These are phyloP conservation scores for Metarhizium sp. DNA, from an alignment of 2,329 filamentous ascomycete species.

Conservation along the genomic window DNA sequence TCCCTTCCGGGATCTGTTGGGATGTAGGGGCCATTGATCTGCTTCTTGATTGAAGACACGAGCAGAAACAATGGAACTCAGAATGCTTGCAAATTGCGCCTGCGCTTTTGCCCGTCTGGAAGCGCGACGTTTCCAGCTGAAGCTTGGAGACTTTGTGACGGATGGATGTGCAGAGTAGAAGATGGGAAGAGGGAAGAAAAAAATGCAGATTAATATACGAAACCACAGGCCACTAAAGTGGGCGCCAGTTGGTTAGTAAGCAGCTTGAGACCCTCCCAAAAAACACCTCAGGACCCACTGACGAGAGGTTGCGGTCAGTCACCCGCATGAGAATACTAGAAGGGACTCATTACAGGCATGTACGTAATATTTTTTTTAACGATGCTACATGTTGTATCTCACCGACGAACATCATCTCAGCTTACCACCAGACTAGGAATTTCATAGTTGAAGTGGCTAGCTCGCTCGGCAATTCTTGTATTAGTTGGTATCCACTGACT, in stretches of 20 bases:
- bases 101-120: not conserved
- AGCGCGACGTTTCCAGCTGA: not conserved
- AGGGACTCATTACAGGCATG: no score
- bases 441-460: not conserved
- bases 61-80: slow-evolving; percentile 16
- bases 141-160: not conserved
- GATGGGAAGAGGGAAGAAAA: not conserved
- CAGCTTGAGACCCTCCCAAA: not conserved
- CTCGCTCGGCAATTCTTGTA: not conserved
- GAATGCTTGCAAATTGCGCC: slow-evolving; percentile 10
- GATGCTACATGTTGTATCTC: no score
- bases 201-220: not conserved
- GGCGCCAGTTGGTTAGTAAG: slow-evolving; percentile 7
- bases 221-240: not conserved
- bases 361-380: no score
- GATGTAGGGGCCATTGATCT: slow-evolving; percentile 20
- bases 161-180: not conserved
- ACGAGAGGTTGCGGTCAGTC: no score
- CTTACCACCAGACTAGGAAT: not conserved
- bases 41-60: slow-evolving; percentile 13
- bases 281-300: no score
- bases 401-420: not conserved
- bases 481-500: not conserved
- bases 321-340: no score
- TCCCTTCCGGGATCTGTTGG: slow-evolving; percentile 28